A percentile compares a stretch with the other conserved stretches of the same genome.
These are phyloP conservation scores for Serendipita indica DNA, from an alignment of 768 basidiomycete genomes.

Conservation along the genomic window DNA sequence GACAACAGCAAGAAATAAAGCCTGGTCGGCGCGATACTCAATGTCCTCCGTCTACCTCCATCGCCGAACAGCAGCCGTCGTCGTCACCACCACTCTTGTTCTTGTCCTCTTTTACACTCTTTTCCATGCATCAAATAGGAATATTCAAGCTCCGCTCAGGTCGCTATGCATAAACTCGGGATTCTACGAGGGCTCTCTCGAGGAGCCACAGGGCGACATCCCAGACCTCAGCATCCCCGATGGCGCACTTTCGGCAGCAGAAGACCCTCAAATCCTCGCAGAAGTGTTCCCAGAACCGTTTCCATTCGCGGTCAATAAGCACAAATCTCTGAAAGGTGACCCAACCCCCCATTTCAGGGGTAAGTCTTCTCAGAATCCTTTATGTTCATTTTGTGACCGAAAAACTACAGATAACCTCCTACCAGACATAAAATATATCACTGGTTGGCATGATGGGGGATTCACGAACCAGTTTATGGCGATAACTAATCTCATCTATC, in stretches of 20 bases:
- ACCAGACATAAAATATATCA: slow-evolving; percentile 46
- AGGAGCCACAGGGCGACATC: too few relatives aligned
- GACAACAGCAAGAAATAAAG: too few relatives aligned
- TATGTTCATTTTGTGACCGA: background rate
- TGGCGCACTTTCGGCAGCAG: background rate
- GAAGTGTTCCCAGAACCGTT: background rate
- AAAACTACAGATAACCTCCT: slow-evolving; percentile 41
- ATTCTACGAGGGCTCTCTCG: too few relatives aligned
- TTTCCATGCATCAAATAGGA: too few relatives aligned
- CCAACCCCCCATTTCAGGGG: background rate
- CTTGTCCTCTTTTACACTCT: too few relatives aligned
- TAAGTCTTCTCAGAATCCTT: background rate
- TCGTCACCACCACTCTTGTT: too few relatives aligned
- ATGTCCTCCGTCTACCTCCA: too few relatives aligned
- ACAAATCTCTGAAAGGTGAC: background rate
- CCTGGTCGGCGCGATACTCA: too few relatives aligned
- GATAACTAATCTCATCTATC: slow-evolving; percentile 39
- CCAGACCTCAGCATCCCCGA: too few relatives aligned
- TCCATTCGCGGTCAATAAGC: background rate
- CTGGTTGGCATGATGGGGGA: slow-evolving; percentile 62
- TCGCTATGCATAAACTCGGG: too few relatives aligned
- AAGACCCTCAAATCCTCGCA: background rate
- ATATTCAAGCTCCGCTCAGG: too few relatives aligned
- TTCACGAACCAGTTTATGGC: slow-evolving; percentile 35
- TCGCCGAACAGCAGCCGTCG: too few relatives aligned